These are phyloP conservation scores for Spinacia oleracea DNA, from an alignment of 179 eudicot species.

Conservation along the genomic window DNA sequence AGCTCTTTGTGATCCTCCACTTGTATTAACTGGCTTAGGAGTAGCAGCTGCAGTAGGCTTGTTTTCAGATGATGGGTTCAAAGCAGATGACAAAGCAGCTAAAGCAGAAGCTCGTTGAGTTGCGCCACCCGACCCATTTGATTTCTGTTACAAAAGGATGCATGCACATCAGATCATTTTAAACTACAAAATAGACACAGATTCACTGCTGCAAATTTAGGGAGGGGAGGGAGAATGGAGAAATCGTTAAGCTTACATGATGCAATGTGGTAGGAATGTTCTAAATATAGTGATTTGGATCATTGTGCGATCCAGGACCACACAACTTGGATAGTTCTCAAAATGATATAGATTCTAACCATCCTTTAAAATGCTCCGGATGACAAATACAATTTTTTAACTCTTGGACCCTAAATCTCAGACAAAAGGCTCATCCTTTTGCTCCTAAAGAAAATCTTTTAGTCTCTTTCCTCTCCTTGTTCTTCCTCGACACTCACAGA, in stretches of 20 bases:
- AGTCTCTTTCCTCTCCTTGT: no score
- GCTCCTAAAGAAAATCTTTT: no score
- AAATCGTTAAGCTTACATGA: neutral
- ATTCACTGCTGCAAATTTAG: neutral
- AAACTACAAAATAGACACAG: neutral
- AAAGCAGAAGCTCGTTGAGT: conserved; percentile 98
- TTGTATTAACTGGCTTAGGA: conserved; percentile 44
- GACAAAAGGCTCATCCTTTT: no score
- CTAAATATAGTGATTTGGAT: no score
- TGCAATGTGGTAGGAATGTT: neutral
- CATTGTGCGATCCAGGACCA: no score
- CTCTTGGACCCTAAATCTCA: no score
- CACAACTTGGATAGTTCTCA: no score
- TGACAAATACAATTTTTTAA: no score
- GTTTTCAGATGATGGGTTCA: conserved; percentile 61
- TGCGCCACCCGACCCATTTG: conserved; percentile 78
- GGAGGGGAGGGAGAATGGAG: neutral
- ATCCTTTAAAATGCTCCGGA: no score
- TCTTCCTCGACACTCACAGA: no score
- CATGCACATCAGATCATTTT: neutral
- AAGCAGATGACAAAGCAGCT: conserved; percentile 92
- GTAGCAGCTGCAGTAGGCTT: conserved; percentile 40
- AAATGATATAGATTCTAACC: no score
- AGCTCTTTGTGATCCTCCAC: conserved; percentile 90
- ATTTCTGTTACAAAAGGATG: conserved; percentile 31